Evolutionary conservation across 176 grass and related monocot species (phyloP).

Genomic region (Zizania latifolia): DNA sequence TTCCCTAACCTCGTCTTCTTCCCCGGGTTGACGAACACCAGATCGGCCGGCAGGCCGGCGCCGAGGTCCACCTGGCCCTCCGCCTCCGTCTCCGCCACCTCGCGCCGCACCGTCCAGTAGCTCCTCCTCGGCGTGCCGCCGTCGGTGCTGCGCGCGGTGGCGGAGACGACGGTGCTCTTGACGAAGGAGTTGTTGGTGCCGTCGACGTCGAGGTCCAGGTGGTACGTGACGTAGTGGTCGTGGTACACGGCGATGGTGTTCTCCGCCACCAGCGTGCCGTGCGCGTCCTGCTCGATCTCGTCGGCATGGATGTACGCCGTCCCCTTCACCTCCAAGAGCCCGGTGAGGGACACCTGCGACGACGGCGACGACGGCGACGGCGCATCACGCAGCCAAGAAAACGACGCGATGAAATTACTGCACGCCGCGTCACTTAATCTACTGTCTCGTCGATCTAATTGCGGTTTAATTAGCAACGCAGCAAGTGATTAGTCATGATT

Average conservation of each 20-base stretch:
- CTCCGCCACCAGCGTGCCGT: slow-evolving; percentile 51
- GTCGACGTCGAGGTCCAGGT: slow-evolving; percentile 77
- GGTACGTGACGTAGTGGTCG: slow-evolving; percentile 79
- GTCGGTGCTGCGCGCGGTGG: slow-evolving; percentile 23
- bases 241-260: slow-evolving; percentile 83
- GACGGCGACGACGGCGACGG: too few relatives aligned
- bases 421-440: not conserved
- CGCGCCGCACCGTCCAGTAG: slow-evolving; percentile 69
- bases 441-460: not conserved
- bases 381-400: too few relatives aligned
- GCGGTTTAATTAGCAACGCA: not conserved
- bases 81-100: slow-evolving; percentile 56
- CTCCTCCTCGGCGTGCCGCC: slow-evolving; percentile 37
- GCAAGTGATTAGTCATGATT: not conserved
- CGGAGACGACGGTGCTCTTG: slow-evolving; percentile 30
- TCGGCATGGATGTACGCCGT: slow-evolving; percentile 44
- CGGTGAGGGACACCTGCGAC: slow-evolving; percentile 52
- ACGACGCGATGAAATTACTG: not conserved
- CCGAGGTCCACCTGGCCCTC: slow-evolving; percentile 43
- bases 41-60: slow-evolving; percentile 28
- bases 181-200: slow-evolving; percentile 75
- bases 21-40: slow-evolving; percentile 60
- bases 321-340: slow-evolving; percentile 58
- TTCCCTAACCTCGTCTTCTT: slow-evolving; percentile 64
- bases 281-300: slow-evolving; percentile 38